Percentiles rank a stretch among this genome's conserved stretches.
These are phyloP conservation scores for Metarhizium guizhouense DNA, from an alignment of 2,329 filamentous ascomycete species.

Conservation along the genomic window DNA sequence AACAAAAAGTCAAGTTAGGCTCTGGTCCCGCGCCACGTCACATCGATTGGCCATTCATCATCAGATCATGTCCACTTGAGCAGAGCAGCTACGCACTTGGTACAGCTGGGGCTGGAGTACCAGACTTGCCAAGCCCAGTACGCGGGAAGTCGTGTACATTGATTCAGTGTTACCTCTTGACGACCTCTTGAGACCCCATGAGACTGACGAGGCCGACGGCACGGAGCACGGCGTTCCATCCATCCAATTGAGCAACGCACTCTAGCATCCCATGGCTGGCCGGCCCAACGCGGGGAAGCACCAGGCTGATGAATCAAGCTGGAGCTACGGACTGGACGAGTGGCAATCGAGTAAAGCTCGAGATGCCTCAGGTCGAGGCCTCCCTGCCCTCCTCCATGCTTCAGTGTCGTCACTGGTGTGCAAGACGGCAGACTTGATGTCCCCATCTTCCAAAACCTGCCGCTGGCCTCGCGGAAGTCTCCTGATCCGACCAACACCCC, in stretches of 20 bases:
- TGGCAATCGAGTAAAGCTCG: too few relatives aligned
- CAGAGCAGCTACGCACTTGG: too few relatives aligned
- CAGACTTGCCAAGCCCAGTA: too few relatives aligned
- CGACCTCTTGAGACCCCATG: not conserved
- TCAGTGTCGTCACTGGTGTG: not conserved
- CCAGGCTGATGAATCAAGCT: conserved; percentile 3
- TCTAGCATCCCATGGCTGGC: not conserved
- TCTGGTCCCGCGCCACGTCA: not conserved
- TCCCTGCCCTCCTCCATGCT: too few relatives aligned
- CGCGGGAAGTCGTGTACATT: not conserved
- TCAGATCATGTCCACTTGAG: not conserved
- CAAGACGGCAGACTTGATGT: not conserved
- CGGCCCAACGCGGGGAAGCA: not conserved
- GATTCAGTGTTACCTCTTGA: too few relatives aligned
- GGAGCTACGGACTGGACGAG: not conserved
- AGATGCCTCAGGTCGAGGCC: too few relatives aligned
- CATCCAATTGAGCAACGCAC: not conserved
- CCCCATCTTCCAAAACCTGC: not conserved
- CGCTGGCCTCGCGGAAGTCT: not conserved
- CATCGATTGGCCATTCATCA: not conserved
- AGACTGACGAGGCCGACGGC: not conserved
- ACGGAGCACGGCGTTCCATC: not conserved
- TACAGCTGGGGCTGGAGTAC: too few relatives aligned
- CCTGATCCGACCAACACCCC: not conserved
- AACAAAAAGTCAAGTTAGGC: not conserved